Evolutionary conservation across 2,329 filamentous ascomycete species (phyloP).

Genomic region (Celoporthe dispersa): DNA sequence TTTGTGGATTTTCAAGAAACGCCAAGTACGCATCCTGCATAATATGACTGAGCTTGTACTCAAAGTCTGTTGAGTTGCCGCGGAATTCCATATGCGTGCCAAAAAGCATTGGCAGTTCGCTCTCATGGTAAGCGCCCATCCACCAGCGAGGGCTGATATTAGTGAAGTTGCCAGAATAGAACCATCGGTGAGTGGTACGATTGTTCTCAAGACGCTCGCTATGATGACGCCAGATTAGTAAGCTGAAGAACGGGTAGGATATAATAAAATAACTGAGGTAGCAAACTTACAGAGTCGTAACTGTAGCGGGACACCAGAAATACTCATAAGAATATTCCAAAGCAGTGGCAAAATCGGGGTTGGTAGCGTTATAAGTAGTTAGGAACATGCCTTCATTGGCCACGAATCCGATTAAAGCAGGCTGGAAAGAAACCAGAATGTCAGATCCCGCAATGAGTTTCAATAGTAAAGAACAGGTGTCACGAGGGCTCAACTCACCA

Average conservation of each 20-base stretch:
- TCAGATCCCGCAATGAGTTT: too few species aligned
- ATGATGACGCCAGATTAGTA: too few species aligned
- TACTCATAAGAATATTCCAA: slow-evolving; percentile 23
- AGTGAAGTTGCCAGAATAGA: slow-evolving; percentile 38
- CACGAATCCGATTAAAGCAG: slow-evolving; percentile 34
- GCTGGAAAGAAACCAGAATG: slow-evolving; percentile 19
- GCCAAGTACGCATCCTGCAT: slow-evolving; percentile 34
- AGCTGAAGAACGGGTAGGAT: too few species aligned
- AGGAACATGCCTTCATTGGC: slow-evolving; percentile 34
- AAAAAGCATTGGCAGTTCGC: slow-evolving; percentile 41
- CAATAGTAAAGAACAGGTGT: too few species aligned
- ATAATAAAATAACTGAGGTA: too few species aligned
- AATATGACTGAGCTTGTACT: slow-evolving; percentile 29
- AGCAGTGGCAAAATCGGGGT: slow-evolving; percentile 29
- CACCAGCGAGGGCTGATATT: slow-evolving; percentile 36
- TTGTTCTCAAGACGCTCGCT: slow-evolving; percentile 19
- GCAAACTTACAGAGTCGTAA: too few species aligned
- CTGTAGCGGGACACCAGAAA: slow-evolving; percentile 36
- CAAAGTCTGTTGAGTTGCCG: slow-evolving; percentile 29
- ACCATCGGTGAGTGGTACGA: slow-evolving; percentile 35
- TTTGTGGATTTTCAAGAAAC: slow-evolving; percentile 41
- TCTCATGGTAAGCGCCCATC: slow-evolving; percentile 38
- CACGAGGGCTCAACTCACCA: slow-evolving; percentile 33
- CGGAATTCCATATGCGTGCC: slow-evolving; percentile 37
- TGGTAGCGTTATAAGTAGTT: slow-evolving; percentile 28